A percentile compares a stretch with the other conserved stretches of the same genome.
Evolutionary conservation across 192 early-diverging fungal species (phyloP).

Genomic region (Piromyces finnis): DNA sequence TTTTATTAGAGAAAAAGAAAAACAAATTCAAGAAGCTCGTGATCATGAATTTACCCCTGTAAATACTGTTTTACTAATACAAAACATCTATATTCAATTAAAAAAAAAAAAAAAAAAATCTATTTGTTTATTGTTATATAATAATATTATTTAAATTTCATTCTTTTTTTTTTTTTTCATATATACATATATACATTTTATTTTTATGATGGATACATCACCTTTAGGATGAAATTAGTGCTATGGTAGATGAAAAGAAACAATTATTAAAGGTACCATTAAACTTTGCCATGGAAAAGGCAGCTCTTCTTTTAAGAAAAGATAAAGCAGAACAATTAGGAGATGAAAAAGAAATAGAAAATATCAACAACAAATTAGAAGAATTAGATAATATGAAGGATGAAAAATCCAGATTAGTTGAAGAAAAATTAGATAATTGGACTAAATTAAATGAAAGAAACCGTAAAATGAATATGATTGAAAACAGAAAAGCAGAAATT

Average conservation of each 20-base stretch:
- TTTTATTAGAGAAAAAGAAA: neutral
- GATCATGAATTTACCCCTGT: neutral
- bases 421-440: too few species aligned
- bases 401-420: too few species aligned
- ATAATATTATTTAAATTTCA: too few species aligned
- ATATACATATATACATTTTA: too few species aligned
- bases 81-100: too few species aligned
- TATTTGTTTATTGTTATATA: too few species aligned
- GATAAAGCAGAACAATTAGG: conserved; percentile 1
- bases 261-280: neutral
- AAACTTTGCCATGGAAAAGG: conserved; percentile 2
- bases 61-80: neutral
- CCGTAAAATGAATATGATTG: too few species aligned
- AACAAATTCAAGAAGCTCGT: neutral
- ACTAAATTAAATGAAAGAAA: too few species aligned
- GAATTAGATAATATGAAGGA: conserved; percentile 1
- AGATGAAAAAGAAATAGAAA: neutral
- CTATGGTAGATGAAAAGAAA: conserved; percentile 8
- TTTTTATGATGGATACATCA: too few species aligned
- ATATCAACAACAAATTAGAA: conserved; percentile 2
- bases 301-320: neutral
- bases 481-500: too few species aligned
- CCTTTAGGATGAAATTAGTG: conserved; percentile 6
- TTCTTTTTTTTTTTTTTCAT: too few species aligned
- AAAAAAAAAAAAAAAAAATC: too few species aligned